These are phyloP conservation scores for Coemansia sp. DNA, from an alignment of 192 early-diverging fungal genomes.

Conservation along the genomic window DNA sequence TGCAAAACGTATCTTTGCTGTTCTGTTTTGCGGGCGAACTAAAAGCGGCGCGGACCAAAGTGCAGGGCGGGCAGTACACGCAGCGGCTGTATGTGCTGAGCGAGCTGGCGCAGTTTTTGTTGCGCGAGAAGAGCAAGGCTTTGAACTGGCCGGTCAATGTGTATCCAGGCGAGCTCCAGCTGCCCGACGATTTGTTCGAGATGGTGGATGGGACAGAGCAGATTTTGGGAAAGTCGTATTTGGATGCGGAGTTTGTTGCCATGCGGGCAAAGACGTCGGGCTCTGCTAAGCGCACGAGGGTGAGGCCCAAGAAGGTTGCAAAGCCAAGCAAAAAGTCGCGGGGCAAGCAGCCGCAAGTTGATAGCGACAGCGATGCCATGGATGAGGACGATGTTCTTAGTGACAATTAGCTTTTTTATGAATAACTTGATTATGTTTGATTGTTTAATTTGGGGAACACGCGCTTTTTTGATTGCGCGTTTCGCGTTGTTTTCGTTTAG, in stretches of 20 bases:
- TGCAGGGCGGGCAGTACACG: slow-evolving; percentile 13
- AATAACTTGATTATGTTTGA: too few species aligned
- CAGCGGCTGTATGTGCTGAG: slow-evolving; percentile 78
- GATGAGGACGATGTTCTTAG: slow-evolving; percentile 16
- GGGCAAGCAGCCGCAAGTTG: not conserved
- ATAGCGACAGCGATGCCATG: slow-evolving; percentile 14
- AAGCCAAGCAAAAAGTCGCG: slow-evolving; percentile 2
- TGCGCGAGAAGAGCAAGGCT: slow-evolving; percentile 72
- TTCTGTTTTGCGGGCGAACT: slow-evolving; percentile 72
- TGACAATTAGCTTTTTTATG: not conserved
- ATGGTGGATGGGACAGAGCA: slow-evolving; percentile 16
- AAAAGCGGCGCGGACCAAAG: slow-evolving; percentile 53
- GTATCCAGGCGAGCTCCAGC: slow-evolving; percentile 68
- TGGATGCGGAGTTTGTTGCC: slow-evolving; percentile 40
- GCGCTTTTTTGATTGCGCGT: not conserved
- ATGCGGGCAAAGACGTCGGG: slow-evolving; percentile 18
- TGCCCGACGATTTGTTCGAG: slow-evolving; percentile 70
- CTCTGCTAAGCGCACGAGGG: slow-evolving; percentile 3
- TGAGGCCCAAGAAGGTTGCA: not conserved
- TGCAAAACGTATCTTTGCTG: slow-evolving; percentile 82
- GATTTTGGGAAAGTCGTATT: slow-evolving; percentile 16
- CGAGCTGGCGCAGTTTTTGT: slow-evolving; percentile 79
- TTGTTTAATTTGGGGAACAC: not conserved
- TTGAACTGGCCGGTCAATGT: slow-evolving; percentile 78
- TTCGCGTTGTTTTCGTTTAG: too few species aligned